These are phyloP conservation scores for Sutorius australiensis DNA, from an alignment of 768 basidiomycete genomes.

Conservation along the genomic window DNA sequence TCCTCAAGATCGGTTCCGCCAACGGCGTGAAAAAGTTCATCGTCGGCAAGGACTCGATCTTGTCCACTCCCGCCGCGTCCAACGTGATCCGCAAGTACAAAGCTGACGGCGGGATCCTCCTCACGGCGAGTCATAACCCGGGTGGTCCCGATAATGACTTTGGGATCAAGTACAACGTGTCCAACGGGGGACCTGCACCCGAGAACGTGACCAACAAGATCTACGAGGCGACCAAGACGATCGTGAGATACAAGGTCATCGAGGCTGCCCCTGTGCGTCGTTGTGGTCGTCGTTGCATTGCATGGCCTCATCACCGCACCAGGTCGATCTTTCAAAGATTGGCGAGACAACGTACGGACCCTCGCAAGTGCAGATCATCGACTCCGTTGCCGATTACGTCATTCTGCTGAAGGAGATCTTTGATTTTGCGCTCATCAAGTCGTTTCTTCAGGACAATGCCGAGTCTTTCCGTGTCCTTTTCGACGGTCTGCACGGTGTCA, in stretches of 20 bases:
- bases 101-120: slow-evolving; percentile 92
- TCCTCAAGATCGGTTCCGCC: slow-evolving; percentile 90
- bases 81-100: slow-evolving; percentile 96
- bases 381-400: slow-evolving; percentile 89
- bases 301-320: not conserved
- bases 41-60: slow-evolving; percentile 84
- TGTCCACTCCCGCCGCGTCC: slow-evolving; percentile 96
- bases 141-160: slow-evolving; percentile 98
- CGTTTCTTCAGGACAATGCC: slow-evolving; percentile 71
- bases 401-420: slow-evolving; percentile 83
- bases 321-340: slow-evolving; percentile 84
- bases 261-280: slow-evolving; percentile 67
- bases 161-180: slow-evolving; percentile 99
- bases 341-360: slow-evolving; percentile 81
- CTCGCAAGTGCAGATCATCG: slow-evolving; percentile 83
- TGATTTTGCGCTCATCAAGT: slow-evolving; percentile 88
- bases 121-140: slow-evolving; percentile 97
- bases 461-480: slow-evolving; percentile 83
- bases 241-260: slow-evolving; percentile 80
- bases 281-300: not conserved
- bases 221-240: slow-evolving; percentile 85
- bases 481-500: slow-evolving; percentile 95
- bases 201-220: slow-evolving; percentile 97
- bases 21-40: slow-evolving; percentile 92
- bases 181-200: slow-evolving; percentile 96